Base-by-base conservation (phyloP, 805 yeast species). In the Priceomyces fermenticarens region DNA sequence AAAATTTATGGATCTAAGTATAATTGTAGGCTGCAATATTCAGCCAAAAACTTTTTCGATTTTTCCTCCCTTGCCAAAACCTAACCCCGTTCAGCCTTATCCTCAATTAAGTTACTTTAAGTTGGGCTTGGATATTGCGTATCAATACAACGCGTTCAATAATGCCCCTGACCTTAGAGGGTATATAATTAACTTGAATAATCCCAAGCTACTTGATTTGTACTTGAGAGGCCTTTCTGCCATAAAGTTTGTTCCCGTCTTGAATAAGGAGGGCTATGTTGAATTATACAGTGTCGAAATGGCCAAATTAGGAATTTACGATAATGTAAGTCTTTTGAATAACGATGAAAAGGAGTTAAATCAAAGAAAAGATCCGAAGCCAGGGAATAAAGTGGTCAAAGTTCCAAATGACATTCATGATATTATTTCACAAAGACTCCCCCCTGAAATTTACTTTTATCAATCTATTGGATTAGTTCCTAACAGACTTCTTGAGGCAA, bases 361-460 rank as follows among this genome's bases (percentile, higher is more conserved):
- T 27, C 41, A 27, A 32, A 28, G 11, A n/a, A 37, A 11, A 14
- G 35, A 14, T 13, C 3, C 32, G 13, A 29, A 12, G 4, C 25
- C 33, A 16, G 30, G 16, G 3, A 20, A 33, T 12, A 35, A 32
- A 13, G 12, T 34, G 11, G 50, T 61, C 30, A 65, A 65, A 40
- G 64, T 84, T 35, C 97, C 98, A 3, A 77, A 79, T 45, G 95
- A 89, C 59, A 68, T 87, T 10, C 93, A 87, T 57, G 89, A 83
- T 35, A 77, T 89, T 35, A 73, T 93, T 36, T 88, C 95, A 8
- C 88, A 85, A 59, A 78, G 90, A 55, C 69, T 93, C 38, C 95
- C 97, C 2, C 85, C 88, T 40, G 98, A 90, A 62, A 72, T 85
- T 32, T 83, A 79, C 54, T 89, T 83, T 57, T 93, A 88, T 60